phyloP scores from a whole-genome alignment of 495 filamentous ascomycete species.

The Penicillium riverlandense region DNA sequence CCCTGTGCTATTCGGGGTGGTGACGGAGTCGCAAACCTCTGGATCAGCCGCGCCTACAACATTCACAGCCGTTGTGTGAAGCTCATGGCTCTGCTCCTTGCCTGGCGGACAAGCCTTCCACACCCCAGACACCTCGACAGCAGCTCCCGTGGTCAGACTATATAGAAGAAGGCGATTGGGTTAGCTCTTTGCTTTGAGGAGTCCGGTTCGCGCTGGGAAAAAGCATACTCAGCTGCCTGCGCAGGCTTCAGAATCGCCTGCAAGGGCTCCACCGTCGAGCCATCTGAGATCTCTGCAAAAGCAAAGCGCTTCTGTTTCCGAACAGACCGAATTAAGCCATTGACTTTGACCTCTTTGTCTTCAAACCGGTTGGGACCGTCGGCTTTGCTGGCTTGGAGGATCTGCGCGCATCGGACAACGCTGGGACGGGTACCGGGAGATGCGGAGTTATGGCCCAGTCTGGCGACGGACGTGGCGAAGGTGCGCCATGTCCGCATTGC shows the following conservation, averaged over 20 bases:
- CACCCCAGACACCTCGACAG: conserved; percentile 68
- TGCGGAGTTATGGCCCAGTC: conserved; percentile 16
- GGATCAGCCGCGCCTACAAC: conserved; percentile 72
- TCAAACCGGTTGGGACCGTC: conserved; percentile 23
- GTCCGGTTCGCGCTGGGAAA: background rate
- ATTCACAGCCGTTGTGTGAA: conserved; percentile 60
- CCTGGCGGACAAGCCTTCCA: conserved; percentile 69
- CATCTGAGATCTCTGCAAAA: conserved; percentile 84
- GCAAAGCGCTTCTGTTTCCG: conserved; percentile 75
- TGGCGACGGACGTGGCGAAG: conserved; percentile 33
- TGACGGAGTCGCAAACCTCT: conserved; percentile 33
- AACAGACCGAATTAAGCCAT: conserved; percentile 78
- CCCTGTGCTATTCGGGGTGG: too few species aligned
- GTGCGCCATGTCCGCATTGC: conserved; percentile 41
- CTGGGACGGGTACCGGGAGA: conserved; percentile 7
- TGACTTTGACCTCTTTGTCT: conserved; percentile 48
- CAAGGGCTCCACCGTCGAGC: conserved; percentile 68
- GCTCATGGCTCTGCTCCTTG: conserved; percentile 68
- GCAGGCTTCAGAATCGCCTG: conserved; percentile 76
- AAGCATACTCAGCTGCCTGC: conserved; percentile 68
- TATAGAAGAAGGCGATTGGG: background rate
- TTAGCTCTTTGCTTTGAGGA: conserved; percentile 1
- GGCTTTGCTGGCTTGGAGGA: conserved; percentile 25
- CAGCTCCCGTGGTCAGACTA: conserved; percentile 74
- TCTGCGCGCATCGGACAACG: conserved; percentile 30